Base-by-base conservation (phyloP, 2,329 filamentous ascomycete species). In the Botryotinia narcissicola region DNA sequence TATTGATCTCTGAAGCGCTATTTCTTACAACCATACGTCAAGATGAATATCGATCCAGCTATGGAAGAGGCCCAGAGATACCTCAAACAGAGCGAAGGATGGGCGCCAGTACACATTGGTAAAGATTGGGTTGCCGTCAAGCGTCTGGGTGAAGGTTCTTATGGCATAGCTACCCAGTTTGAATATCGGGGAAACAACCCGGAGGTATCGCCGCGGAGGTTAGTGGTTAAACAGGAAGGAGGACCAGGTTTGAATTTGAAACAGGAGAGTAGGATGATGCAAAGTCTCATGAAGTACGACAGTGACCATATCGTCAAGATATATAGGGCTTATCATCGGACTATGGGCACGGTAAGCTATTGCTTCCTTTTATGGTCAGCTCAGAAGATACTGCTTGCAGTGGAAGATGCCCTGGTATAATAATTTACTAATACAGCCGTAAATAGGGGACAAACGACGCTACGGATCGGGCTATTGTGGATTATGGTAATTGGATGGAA, bases 171-270 rank as follows among this genome's bases (percentile, higher is more conserved):
- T 32, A 40, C 59, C 18, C 69, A 66, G 16, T 71, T 71, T 32
- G 69, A 54, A 51, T 71, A 71, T 54, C 25, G 35, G 6, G 69
- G 69, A 32, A 3, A 32, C 7, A 22, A 71, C 22, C 25, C 8
- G 20, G 22, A 64, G 25, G 59, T 71, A 6, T 29, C 18, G 18
- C 69, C 59, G 32, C 69, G 59, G 7, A 6, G 51, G 10, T 18
- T 71, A 2, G 69, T 71, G 35, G 69, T 71, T 12, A 71, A 71
- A 25, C 69, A 71, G 61, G 69, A 71, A 54, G 48, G 46, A 29
- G 59, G 59, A 14, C 6, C 20, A 7, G 46, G 59, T n/a, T 9
- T 10, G 9, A 51, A 10, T 42, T 64, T 66, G 32, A 64, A 64
- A 20, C 25, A 42, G 46, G 69, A 71, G 35, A 64, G 57, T 48